A percentile compares a stretch with the other conserved stretches of the same genome.
phyloP scores from a whole-genome alignment of 331 rosid genomes.

The Arachis monticola region DNA sequence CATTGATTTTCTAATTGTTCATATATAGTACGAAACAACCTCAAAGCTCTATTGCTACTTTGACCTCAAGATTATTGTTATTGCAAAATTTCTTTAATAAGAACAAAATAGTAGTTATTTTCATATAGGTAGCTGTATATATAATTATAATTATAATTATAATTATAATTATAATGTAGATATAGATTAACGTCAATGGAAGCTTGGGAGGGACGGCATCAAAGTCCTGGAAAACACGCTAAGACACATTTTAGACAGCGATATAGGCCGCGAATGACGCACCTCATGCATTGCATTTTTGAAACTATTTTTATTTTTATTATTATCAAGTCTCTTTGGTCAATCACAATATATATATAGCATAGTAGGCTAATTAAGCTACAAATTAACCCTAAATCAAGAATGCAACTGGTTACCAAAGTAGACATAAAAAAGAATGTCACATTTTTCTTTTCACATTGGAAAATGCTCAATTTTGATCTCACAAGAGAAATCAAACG shows the following conservation, averaged over 20 bases:
- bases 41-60: background rate
- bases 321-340: background rate
- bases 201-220: conserved; percentile 21
- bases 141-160: no score
- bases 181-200: conserved; percentile 23
- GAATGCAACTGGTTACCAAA: background rate
- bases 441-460: background rate
- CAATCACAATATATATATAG: conserved; percentile 13
- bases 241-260: conserved; percentile 29
- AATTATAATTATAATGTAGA: background rate
- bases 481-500: background rate
- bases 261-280: conserved; percentile 50
- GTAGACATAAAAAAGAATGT: background rate
- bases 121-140: conserved; percentile 1
- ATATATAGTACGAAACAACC: no score
- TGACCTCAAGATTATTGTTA: background rate
- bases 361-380: background rate
- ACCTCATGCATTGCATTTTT: background rate
- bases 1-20: background rate
- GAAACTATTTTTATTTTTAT: no score
- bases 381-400: background rate
- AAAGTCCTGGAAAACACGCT: conserved; percentile 30
- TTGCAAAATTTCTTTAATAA: no score
- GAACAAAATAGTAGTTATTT: background rate
- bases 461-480: background rate